Conservation (phyloP, 2,329 filamentous ascomycete species). For the Penicillium sp. region DNA sequence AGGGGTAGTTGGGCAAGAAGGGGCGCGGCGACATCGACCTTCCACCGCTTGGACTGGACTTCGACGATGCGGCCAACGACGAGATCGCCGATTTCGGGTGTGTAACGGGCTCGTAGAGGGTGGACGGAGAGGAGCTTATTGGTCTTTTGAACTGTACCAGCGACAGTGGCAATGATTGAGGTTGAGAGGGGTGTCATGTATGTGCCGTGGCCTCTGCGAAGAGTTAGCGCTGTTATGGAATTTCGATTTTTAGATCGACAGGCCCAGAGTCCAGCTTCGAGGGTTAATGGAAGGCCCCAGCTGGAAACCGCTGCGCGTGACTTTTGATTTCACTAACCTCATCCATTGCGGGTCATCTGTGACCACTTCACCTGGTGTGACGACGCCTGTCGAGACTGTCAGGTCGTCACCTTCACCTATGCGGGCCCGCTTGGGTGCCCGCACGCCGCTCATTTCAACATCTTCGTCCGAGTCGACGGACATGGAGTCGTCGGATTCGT, state of each 20-base stretch:
- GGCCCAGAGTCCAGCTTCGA: background rate
- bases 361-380: slow-evolving; percentile 86
- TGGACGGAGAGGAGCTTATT: slow-evolving; percentile 95
- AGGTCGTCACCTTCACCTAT: slow-evolving; percentile 20
- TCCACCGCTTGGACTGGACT: slow-evolving; percentile 92
- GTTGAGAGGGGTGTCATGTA: slow-evolving; percentile 65
- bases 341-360: slow-evolving; percentile 97
- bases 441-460: slow-evolving; percentile 33
- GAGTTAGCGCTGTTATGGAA: slow-evolving; percentile 11
- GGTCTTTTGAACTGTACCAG: slow-evolving; percentile 85
- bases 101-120: slow-evolving; percentile 88
- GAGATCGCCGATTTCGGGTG: slow-evolving; percentile 92
- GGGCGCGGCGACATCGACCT: slow-evolving; percentile 87
- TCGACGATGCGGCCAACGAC: slow-evolving; percentile 92
- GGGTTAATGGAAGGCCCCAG: background rate
- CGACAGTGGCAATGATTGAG: slow-evolving; percentile 84
- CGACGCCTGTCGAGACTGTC: slow-evolving; percentile 55
- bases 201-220: slow-evolving; percentile 82
- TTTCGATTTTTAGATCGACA: background rate
- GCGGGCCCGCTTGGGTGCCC: slow-evolving; percentile 43
- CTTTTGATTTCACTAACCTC: slow-evolving; percentile 46
- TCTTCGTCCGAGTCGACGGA: slow-evolving; percentile 51
- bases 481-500: slow-evolving; percentile 53
- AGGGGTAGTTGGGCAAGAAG: slow-evolving; percentile 84
- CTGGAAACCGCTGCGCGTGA: background rate